These are phyloP conservation scores for Phytophthora pluvialis DNA, from an alignment of 352 stramenopile species.

Conservation along the genomic window DNA sequence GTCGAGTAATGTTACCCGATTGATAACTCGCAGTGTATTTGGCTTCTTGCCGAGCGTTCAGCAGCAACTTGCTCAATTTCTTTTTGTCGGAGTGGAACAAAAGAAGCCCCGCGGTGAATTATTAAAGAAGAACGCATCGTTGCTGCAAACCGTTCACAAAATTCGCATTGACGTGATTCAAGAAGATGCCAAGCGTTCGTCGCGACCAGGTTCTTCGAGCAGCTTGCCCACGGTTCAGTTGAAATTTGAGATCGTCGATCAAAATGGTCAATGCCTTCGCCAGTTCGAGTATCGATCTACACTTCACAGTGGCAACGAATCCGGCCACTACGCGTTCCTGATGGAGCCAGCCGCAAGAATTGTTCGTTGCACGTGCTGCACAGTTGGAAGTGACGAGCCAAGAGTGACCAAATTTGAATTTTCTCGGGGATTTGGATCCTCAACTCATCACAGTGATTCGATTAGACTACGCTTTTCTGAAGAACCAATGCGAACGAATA, in stretches of 20 bases:
- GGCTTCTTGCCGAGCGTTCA: conserved; percentile 37
- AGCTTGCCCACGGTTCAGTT: background rate
- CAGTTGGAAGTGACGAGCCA: background rate
- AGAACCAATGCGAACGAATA: background rate
- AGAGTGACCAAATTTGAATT: conserved; percentile 12
- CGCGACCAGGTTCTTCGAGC: background rate
- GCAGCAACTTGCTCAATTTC: conserved; percentile 39
- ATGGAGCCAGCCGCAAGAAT: background rate
- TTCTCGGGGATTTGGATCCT: conserved; percentile 1
- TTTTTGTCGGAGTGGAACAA: conserved; percentile 32
- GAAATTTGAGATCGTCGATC: conserved; percentile 12
- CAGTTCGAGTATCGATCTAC: conserved; percentile 12
- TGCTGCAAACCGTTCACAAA: background rate
- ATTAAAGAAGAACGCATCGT: background rate
- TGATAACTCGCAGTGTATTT: conserved; percentile 10
- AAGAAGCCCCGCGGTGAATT: background rate
- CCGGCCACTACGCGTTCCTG: conserved; percentile 11
- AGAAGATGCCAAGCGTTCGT: conserved; percentile 2
- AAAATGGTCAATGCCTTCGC: conserved; percentile 3
- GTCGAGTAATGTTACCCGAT: background rate
- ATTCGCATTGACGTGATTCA: background rate
- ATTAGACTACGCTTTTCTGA: conserved; percentile 11
- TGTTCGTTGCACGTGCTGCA: conserved; percentile 4
- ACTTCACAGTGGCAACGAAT: background rate
- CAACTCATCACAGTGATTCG: background rate